A percentile compares a stretch with the other conserved stretches of the same genome.
These are phyloP conservation scores for Apium graveolens DNA, from an alignment of 129 eudicot species.

Conservation along the genomic window DNA sequence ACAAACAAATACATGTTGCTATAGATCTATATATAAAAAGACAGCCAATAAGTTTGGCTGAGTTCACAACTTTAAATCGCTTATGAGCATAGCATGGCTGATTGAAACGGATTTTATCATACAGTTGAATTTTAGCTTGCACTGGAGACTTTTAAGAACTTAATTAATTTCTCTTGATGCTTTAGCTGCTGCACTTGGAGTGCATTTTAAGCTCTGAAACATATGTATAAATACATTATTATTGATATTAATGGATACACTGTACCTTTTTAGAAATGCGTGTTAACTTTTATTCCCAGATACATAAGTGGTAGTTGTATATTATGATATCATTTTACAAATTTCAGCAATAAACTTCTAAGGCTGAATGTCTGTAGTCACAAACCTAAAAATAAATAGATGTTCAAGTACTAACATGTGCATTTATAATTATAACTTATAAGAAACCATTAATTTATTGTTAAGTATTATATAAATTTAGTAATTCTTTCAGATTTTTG, in stretches of 20 bases:
- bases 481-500: constrained; percentile 49
- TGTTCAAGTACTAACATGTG: background rate
- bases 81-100: background rate
- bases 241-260: background rate
- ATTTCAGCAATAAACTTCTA: background rate
- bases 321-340: background rate
- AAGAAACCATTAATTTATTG: background rate
- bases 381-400: background rate
- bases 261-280: background rate
- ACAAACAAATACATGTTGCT: background rate
- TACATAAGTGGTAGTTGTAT: background rate
- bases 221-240: background rate
- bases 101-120: background rate
- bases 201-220: background rate
- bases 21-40: background rate
- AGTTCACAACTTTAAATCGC: background rate
- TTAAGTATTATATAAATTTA: background rate
- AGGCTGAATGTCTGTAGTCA: background rate
- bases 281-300: background rate
- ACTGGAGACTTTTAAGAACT: background rate
- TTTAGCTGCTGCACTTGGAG: background rate
- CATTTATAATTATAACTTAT: background rate
- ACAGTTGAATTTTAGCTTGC: background rate
- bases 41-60: background rate
- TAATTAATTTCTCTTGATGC: background rate